phyloP scores from a whole-genome alignment of 129 eudicot species.

The Helichrysum umbraculigerum region DNA sequence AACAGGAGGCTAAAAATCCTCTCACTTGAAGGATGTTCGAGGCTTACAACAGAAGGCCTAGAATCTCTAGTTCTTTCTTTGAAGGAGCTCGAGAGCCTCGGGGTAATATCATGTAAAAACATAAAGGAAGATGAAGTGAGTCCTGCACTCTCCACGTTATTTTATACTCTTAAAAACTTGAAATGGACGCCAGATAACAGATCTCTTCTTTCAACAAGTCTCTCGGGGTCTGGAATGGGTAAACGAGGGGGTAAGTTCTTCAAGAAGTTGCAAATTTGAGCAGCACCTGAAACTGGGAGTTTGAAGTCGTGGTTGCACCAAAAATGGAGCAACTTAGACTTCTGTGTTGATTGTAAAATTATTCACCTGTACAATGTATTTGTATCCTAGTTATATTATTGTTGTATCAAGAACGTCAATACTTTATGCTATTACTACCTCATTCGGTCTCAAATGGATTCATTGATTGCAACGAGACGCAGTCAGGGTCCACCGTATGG shows the following conservation, averaged over 20 bases:
- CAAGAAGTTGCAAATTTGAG: slow-evolving; percentile 61
- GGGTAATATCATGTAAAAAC: slow-evolving; percentile 72
- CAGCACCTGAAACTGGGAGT: slow-evolving; percentile 8
- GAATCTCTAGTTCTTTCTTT: slow-evolving; percentile 54
- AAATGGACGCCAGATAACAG: slow-evolving; percentile 80
- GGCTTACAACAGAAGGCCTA: slow-evolving; percentile 63
- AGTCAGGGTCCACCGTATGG: not conserved
- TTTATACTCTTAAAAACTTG: slow-evolving; percentile 65
- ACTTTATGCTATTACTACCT: slow-evolving; percentile 11
- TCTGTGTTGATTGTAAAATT: slow-evolving; percentile 12
- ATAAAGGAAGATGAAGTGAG: slow-evolving; percentile 63
- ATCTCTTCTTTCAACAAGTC: slow-evolving; percentile 58
- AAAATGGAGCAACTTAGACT: slow-evolving; percentile 7
- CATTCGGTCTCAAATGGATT: not conserved
- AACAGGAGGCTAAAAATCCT: slow-evolving; percentile 63
- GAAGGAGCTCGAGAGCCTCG: slow-evolving; percentile 70
- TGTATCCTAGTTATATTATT: not conserved
- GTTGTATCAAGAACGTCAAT: slow-evolving; percentile 28
- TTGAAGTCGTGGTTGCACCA: slow-evolving; percentile 1
- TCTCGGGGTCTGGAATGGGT: slow-evolving; percentile 69
- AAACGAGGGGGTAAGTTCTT: slow-evolving; percentile 74
- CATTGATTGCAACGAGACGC: not conserved
- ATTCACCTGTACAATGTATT: not conserved
- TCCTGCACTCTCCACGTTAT: slow-evolving; percentile 55
- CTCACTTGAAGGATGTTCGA: slow-evolving; percentile 80